Conservation (phyloP, 805 yeast species). For the Candida insectorum region DNA sequence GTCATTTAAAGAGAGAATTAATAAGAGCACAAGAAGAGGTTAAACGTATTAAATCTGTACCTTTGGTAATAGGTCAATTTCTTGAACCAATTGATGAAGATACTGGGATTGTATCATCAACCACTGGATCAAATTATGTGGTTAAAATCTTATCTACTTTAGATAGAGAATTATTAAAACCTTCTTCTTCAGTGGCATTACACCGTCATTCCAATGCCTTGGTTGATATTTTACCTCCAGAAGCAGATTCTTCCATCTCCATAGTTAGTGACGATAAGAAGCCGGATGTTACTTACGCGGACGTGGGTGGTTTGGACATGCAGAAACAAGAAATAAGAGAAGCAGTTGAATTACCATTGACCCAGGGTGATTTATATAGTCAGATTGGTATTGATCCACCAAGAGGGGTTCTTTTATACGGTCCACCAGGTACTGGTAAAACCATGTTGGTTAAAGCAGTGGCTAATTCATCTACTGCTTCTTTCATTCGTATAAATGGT, state of each 20-base stretch:
- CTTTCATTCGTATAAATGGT: constrained; percentile 95
- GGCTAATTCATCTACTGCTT: constrained; percentile 92
- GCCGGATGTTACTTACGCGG: constrained; percentile 91
- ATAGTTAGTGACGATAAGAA: constrained; percentile 92
- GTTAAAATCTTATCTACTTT: constrained; percentile 92
- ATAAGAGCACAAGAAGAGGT: constrained; percentile 98
- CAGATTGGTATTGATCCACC: constrained; percentile 99
- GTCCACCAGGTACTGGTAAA: constrained; percentile 99
- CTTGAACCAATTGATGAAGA: constrained; percentile 95
- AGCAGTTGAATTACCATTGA: constrained; percentile 94
- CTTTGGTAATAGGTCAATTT: constrained; percentile 96
- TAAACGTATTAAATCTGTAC: constrained; percentile 94
- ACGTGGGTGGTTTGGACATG: constrained; percentile 98
- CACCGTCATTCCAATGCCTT: constrained; percentile 98
- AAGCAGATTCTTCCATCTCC: constrained; percentile 94
- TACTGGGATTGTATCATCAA: constrained; percentile 94
- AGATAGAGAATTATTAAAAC: constrained; percentile 90
- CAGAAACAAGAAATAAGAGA: constrained; percentile 98
- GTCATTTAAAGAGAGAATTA: constrained; percentile 90
- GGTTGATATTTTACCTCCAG: constrained; percentile 97
- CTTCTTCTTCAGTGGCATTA: constrained; percentile 92
- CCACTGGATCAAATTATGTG: constrained; percentile 96
- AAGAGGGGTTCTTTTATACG: constrained; percentile 92
- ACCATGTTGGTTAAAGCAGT: constrained; percentile 99
- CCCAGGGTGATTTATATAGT: constrained; percentile 92